phyloP scores from a whole-genome alignment of 2,329 filamentous ascomycete genomes.

The Beauveria medogensis region DNA sequence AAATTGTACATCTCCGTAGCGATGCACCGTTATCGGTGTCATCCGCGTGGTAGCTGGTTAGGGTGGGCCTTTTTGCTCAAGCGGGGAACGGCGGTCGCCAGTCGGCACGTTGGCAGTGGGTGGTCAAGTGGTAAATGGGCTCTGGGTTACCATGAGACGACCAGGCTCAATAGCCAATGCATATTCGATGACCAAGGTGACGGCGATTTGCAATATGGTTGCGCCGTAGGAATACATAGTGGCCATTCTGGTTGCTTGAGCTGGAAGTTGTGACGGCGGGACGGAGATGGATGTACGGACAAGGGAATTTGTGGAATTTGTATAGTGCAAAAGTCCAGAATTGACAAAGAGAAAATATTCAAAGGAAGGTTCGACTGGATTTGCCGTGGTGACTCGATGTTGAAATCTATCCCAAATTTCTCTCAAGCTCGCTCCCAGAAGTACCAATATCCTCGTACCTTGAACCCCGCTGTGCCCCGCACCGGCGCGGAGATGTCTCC shows the following conservation, averaged over 20 bases:
- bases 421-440: too few species aligned
- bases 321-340: neutral
- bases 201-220: too few species aligned
- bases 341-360: neutral
- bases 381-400: neutral
- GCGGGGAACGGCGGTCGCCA: constrained; percentile 7
- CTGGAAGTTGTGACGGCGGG: neutral
- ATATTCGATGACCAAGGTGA: too few species aligned
- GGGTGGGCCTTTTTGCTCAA: neutral
- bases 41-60: neutral
- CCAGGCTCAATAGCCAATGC: too few species aligned
- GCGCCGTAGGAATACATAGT: neutral
- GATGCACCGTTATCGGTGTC: neutral
- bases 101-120: neutral
- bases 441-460: too few species aligned
- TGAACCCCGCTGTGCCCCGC: too few species aligned
- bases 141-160: neutral
- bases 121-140: too few species aligned
- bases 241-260: neutral
- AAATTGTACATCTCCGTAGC: constrained; percentile 4
- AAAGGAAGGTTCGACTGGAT: neutral
- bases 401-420: neutral
- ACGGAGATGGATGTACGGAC: neutral
- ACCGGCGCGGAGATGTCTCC: neutral
- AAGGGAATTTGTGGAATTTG: neutral